Evolutionary conservation across 2,329 filamentous ascomycete genomes (phyloP).

Genomic region (Clonostachys byssicola): DNA sequence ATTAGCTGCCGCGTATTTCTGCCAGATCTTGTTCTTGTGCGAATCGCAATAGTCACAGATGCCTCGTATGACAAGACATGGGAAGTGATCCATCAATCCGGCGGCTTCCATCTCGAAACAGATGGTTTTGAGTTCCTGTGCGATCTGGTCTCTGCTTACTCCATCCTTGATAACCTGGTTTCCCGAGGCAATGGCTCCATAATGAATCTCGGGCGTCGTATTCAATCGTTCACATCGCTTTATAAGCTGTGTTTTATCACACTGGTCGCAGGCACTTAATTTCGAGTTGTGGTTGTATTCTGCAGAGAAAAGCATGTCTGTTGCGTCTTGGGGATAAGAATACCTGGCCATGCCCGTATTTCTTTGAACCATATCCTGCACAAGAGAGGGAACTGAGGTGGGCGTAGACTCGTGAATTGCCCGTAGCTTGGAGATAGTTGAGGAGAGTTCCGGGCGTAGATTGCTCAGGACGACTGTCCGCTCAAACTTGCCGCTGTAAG

Average conservation of each 20-base stretch:
- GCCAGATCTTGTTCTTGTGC: slow-evolving; percentile 18
- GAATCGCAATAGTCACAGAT: slow-evolving; percentile 25
- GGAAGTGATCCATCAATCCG: slow-evolving; percentile 17
- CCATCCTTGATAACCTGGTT: slow-evolving; percentile 24
- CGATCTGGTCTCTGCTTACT: slow-evolving; percentile 20
- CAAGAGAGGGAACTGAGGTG: background rate
- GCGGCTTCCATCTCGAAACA: slow-evolving; percentile 2
- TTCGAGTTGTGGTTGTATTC: background rate
- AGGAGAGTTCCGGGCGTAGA: slow-evolving; percentile 3
- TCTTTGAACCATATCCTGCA: background rate
- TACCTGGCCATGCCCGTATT: background rate
- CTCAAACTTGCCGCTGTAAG: background rate
- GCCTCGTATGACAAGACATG: slow-evolving; percentile 20
- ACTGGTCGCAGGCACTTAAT: background rate
- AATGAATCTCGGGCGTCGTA: slow-evolving; percentile 11
- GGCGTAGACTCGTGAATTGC: background rate
- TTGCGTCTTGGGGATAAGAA: slow-evolving; percentile 10
- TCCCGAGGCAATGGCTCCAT: slow-evolving; percentile 26
- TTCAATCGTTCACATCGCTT: background rate
- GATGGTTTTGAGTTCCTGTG: slow-evolving; percentile 11
- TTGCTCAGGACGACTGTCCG: slow-evolving; percentile 18
- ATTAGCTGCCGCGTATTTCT: slow-evolving; percentile 13
- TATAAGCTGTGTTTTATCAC: slow-evolving; percentile 1
- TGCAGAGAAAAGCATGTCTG: slow-evolving; percentile 1
- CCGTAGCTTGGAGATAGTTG: background rate